Evolutionary conservation across 2,329 filamentous ascomycete genomes (phyloP).

Genomic region (Arthrobotrys musiformis): DNA sequence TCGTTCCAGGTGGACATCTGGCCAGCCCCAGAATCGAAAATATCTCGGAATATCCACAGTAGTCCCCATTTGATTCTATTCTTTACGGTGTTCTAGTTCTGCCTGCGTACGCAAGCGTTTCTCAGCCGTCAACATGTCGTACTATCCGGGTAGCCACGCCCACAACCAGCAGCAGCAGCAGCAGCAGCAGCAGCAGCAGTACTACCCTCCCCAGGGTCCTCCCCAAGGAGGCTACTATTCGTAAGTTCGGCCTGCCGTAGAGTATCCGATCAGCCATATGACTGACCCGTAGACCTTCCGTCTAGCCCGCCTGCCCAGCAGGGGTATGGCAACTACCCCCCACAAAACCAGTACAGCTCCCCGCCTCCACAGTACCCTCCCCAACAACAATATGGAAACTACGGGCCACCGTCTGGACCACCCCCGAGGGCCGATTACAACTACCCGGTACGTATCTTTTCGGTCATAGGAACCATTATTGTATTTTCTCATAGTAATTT

Average conservation of each 20-base stretch:
- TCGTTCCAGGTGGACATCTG: not conserved
- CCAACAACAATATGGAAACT: slow-evolving; percentile 43
- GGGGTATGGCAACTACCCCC: slow-evolving; percentile 17
- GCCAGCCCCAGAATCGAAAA: not conserved
- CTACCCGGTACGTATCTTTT: slow-evolving; percentile 40
- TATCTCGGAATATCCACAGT: not conserved
- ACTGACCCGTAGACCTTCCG: not conserved
- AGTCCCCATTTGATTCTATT: not conserved
- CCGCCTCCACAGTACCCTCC: slow-evolving; percentile 40
- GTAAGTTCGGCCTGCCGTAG: slow-evolving; percentile 9
- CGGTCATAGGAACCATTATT: too few species aligned
- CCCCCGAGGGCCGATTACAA: slow-evolving; percentile 9
- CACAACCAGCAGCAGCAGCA: slow-evolving; percentile 27
- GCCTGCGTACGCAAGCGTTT: slow-evolving; percentile 25
- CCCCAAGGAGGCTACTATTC: slow-evolving; percentile 50
- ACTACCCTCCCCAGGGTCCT: slow-evolving; percentile 39
- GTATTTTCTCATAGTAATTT: not conserved
- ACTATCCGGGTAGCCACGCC: slow-evolving; percentile 45
- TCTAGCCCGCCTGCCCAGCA: slow-evolving; percentile 1
- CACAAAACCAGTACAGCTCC: slow-evolving; percentile 40
- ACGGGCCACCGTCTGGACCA: slow-evolving; percentile 34
- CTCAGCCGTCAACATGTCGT: slow-evolving; percentile 45
- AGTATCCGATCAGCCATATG: not conserved
- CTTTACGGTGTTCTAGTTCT: not conserved
- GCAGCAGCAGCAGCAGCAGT: slow-evolving; percentile 42